Base-by-base conservation (phyloP, 1,139 yeast species). In the Suhomyces coccinellae region DNA sequence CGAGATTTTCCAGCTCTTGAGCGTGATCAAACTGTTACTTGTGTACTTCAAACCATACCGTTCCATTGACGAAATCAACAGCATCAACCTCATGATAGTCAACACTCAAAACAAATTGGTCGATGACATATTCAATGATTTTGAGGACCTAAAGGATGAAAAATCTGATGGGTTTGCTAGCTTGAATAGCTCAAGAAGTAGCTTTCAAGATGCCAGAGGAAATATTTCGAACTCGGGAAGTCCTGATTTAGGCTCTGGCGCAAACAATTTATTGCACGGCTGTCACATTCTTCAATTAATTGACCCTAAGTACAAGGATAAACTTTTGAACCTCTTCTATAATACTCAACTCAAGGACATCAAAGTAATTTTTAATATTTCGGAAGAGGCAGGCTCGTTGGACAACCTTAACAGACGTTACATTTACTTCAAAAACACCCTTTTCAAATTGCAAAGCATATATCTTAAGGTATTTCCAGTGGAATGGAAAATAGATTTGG, bases 361-460 rank as follows among this genome's bases (percentile, higher is more conserved):
- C 46, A 77, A 79, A 35, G 71, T 80, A 20, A 88, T 93, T 12
- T 93, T 93, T 65, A 79, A 81, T 45, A 75, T 82, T 26, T 74
- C 81, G 15, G 97, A 90, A 55, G 99, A 91, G 64, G 98, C 99
- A 0, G 97, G 97, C 0, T 85, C 96, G 1, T 68, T 93, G 50
- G 99, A 93, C 50, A 93, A 93, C 63, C 68, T 93, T 38, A 77
- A 82, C 15, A 72, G 98, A 53, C 73, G 99, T 41, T 93, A 82
- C 61, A 78, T 91, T 28, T 93, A 87, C 63, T 85, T 89, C 64
- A 84, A 85, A 54, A 82, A 87, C 53, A 77, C 88, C 1, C 66
- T 91, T 46, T 77, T 76, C 39, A 77, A 80, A 44, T 81, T 85
- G 50, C 83, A 80, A 43, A 65, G 78, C 1, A 75, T 74, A 33